Evolutionary conservation across 2,329 filamentous ascomycete species (phyloP).

Genomic region (Hymenoscyphus salicellus): DNA sequence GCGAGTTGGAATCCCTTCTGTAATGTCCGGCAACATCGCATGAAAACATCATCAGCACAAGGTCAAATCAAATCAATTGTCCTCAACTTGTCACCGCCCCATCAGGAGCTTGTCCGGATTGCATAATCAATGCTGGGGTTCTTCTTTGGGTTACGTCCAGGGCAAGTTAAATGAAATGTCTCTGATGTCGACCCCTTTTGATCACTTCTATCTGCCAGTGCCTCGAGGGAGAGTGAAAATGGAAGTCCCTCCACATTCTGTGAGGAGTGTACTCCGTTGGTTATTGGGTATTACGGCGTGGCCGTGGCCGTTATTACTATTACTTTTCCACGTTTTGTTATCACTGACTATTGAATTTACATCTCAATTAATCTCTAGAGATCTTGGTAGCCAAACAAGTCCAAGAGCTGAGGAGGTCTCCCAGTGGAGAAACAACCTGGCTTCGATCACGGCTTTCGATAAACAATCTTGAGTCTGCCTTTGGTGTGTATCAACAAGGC

Average conservation of each 20-base stretch:
- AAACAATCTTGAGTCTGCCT: neutral
- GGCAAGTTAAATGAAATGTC: conserved; percentile 15
- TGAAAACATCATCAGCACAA: neutral
- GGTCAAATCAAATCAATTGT: neutral
- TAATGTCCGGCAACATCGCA: neutral
- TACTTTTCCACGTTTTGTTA: neutral
- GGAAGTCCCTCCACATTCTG: neutral
- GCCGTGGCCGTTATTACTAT: conserved; percentile 3
- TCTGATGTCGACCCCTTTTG: conserved; percentile 5
- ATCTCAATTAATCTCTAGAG: neutral
- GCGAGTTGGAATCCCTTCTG: neutral
- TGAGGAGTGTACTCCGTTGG: neutral
- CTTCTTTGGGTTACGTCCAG: conserved; percentile 10
- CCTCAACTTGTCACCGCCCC: conserved; percentile 2
- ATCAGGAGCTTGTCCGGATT: conserved; percentile 6
- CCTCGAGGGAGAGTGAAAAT: neutral
- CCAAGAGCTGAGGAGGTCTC: neutral
- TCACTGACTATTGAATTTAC: conserved; percentile 2
- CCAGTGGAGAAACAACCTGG: conserved; percentile 2
- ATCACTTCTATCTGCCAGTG: conserved; percentile 3
- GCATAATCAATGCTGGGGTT: conserved; percentile 17
- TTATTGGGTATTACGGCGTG: neutral
- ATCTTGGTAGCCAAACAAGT: neutral
- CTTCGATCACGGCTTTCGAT: neutral
- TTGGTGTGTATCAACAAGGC: neutral